Conservation (phyloP, 176 grass and related monocot species). For the Avena atlantica region DNA sequence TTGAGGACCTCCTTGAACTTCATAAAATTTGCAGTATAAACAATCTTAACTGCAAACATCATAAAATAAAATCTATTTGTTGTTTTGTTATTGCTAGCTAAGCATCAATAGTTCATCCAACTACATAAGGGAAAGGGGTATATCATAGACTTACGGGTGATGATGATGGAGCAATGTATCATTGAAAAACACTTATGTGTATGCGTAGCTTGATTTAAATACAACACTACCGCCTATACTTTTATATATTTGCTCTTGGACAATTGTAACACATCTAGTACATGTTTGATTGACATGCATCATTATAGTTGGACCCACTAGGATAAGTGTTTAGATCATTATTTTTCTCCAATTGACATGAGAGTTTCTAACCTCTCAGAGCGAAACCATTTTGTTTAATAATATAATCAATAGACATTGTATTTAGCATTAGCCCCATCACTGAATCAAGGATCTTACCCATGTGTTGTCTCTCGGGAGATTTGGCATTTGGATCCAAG, state of each 20-base stretch:
- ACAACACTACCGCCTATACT: background rate
- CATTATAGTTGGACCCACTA: background rate
- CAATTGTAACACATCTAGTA: background rate
- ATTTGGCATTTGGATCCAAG: background rate
- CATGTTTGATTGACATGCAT: background rate
- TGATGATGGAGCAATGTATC: slow-evolving; percentile 21
- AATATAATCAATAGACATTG: background rate
- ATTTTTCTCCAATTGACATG: background rate
- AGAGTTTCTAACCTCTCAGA: background rate
- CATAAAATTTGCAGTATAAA: background rate
- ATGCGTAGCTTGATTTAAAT: background rate
- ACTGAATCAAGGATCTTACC: background rate
- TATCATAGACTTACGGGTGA: background rate
- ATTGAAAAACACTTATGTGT: slow-evolving; percentile 3
- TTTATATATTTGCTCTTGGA: background rate
- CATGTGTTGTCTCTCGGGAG: background rate
- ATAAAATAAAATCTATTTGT: background rate
- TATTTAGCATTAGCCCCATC: background rate
- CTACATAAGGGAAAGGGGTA: background rate
- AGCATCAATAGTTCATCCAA: slow-evolving; percentile 15
- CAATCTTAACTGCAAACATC: background rate
- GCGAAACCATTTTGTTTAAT: background rate
- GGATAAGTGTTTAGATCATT: background rate
- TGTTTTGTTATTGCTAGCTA: background rate
- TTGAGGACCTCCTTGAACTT: background rate